These are phyloP conservation scores for Reutealis trisperma DNA, from an alignment of 345 rosid genomes.

Conservation along the genomic window DNA sequence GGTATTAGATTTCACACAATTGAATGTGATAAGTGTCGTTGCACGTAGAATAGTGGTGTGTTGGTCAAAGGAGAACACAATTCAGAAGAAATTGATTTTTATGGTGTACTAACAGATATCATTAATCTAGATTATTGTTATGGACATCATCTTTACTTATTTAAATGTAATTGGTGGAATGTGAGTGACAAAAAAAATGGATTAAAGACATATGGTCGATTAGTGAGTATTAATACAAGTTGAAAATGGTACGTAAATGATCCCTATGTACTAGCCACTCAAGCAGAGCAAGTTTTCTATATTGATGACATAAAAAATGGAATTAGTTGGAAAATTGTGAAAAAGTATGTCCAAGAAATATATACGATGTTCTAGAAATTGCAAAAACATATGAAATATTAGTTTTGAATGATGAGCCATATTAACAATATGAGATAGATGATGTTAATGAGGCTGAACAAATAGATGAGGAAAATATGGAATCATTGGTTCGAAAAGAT, in stretches of 20 bases:
- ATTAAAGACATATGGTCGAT: not conserved
- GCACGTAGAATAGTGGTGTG: not conserved
- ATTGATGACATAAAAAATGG: slow-evolving; percentile 1
- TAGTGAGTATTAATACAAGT: slow-evolving; percentile 7
- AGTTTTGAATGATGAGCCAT: not conserved
- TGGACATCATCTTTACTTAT: not conserved
- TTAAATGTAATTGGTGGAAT: not conserved
- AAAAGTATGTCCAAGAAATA: not conserved
- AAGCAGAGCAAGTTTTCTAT: slow-evolving; percentile 10
- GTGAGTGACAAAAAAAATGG: not conserved
- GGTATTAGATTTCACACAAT: too few relatives aligned
- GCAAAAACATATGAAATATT: too few relatives aligned
- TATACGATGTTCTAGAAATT: not conserved
- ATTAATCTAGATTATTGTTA: too few relatives aligned
- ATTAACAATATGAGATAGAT: not conserved
- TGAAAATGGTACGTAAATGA: slow-evolving; percentile 8
- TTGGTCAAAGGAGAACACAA: not conserved
- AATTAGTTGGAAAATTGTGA: not conserved
- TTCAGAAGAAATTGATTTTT: not conserved
- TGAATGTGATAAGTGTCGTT: not conserved
- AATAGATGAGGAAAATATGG: too few relatives aligned
- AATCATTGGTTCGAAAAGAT: not conserved
- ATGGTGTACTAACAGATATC: not conserved
- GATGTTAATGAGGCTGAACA: not conserved
- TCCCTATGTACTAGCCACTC: slow-evolving; percentile 6